Evolutionary conservation across 2,329 filamentous ascomycete genomes (phyloP), one percentile per base, ranked within the genome.

Genomic region (Aspergillus aculeatinus): DNA sequence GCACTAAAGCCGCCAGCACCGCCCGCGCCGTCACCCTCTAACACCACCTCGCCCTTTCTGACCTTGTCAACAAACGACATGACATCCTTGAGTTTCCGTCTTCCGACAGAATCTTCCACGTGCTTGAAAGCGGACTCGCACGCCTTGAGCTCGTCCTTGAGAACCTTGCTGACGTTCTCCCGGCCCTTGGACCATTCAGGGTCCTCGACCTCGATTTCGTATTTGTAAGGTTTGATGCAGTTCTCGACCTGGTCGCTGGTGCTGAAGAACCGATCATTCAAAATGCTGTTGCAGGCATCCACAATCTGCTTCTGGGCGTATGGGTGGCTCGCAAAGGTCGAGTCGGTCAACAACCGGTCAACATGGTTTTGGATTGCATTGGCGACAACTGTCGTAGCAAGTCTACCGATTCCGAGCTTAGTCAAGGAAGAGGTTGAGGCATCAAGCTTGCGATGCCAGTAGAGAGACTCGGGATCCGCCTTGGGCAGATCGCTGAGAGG

Each of bases 221-320:
- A 98, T 74, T 99, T 99, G 81, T 94, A 99, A 0, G 96, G 95
- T 76, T 99, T 99, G 77, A 99, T 96, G 73, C 94, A 99, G 73
- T 98, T 98, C 76, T 99, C 95, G 1, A 99, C 91, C 77, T 98
- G 95, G 70, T 99, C 96, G 64, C 91, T 95, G 1, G 96, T 99
- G 76, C 94, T 95, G 78, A 97, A 98, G 65, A 96, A 96, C 14
- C 94, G 85, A 70, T 99, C 95, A 65, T 95, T 95, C 12, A 99
- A 80, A 56, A 99, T 98, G 27, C 87, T 89, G 0, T 91, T 90
- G 1, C 92, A 92, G 1, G 95, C 93, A 68, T 97, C 92, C 51
- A 87, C 90, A 65, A 99, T 98, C n/a, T 92, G 91, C 74, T 95
- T 88, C 39, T 91, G 89, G 10, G 95, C 95, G 69, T 95, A 96